phyloP scores from a whole-genome alignment of 148 eudicot genomes.

The Rhododendron henanense region DNA sequence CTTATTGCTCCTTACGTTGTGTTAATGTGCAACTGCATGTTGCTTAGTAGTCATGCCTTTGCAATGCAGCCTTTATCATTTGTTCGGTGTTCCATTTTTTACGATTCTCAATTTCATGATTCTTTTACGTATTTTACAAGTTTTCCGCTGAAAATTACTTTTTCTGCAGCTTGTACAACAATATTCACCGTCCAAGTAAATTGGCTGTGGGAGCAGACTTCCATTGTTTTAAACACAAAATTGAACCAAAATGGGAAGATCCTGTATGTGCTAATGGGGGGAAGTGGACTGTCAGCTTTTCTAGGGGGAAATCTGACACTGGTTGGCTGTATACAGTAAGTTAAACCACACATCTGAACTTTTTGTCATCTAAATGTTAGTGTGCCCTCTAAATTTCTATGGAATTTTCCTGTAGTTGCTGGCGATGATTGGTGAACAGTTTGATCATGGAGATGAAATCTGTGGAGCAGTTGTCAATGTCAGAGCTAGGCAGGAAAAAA shows the following conservation, averaged over 20 bases:
- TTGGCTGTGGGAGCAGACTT: slow-evolving; percentile 65
- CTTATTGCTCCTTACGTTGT: neutral
- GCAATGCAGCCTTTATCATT: neutral
- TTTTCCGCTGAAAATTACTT: neutral
- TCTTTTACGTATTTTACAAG: slow-evolving; percentile 9
- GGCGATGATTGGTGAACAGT: slow-evolving; percentile 97
- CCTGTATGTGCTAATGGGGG: slow-evolving; percentile 97
- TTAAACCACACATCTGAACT: neutral
- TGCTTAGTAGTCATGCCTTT: neutral
- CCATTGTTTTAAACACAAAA: slow-evolving; percentile 75
- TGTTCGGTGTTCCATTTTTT: slow-evolving; percentile 1
- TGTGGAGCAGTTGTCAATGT: slow-evolving; percentile 95
- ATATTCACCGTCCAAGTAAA: slow-evolving; percentile 78
- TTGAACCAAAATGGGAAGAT: slow-evolving; percentile 99
- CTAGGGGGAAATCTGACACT: slow-evolving; percentile 59
- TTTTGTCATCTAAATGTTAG: neutral
- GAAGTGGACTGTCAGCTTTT: slow-evolving; percentile 62
- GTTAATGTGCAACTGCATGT: neutral
- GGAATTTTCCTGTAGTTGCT: slow-evolving; percentile 46
- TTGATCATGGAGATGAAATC: slow-evolving; percentile 93
- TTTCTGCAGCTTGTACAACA: slow-evolving; percentile 78
- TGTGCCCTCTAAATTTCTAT: slow-evolving; percentile 9
- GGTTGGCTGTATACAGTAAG: slow-evolving; percentile 83
- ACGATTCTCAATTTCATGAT: neutral
- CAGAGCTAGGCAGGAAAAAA: slow-evolving; percentile 64